Conservation (phyloP, 2,329 filamentous ascomycete species). For the Mycosphaerelloides madeirae region DNA sequence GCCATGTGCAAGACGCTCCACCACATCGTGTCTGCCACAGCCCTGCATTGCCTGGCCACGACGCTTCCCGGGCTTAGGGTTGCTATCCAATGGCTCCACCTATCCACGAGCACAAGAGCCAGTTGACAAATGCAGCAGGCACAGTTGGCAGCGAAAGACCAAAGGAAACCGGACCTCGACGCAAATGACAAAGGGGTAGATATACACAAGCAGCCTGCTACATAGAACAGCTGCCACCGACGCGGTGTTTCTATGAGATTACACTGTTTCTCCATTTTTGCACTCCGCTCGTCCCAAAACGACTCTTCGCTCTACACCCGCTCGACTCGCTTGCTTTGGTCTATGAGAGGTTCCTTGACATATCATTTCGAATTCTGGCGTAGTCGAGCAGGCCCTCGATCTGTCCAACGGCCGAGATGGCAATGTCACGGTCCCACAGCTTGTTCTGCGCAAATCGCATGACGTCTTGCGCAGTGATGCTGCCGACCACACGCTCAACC, state of each 20-base stretch:
- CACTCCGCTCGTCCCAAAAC: conserved; percentile 1
- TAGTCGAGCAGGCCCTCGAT: conserved; percentile 82
- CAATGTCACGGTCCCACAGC: conserved; percentile 96
- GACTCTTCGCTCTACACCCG: conserved; percentile 2
- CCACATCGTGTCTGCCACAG: not conserved
- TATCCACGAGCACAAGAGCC: too few species aligned
- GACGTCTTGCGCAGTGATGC: conserved; percentile 90
- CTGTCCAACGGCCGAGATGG: conserved; percentile 85
- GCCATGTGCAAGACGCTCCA: not conserved
- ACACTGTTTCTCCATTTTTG: conserved; percentile 19
- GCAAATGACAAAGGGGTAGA: conserved; percentile 9
- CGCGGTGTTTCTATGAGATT: conserved; percentile 19
- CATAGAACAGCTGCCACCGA: conserved; percentile 2
- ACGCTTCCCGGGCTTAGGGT: not conserved
- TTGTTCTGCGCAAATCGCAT: conserved; percentile 94
- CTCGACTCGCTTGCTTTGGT: conserved; percentile 3
- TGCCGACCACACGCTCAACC: conserved; percentile 86
- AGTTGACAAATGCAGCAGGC: not conserved
- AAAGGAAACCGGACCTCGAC: not conserved
- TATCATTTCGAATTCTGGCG: conserved; percentile 73
- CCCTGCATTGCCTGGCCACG: not conserved
- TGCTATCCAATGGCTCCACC: too few species aligned
- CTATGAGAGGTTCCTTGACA: conserved; percentile 67
- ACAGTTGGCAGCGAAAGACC: not conserved
- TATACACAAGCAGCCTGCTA: conserved; percentile 10